Percentiles rank a stretch among this genome's conserved stretches.
Evolutionary conservation across 2,329 filamentous ascomycete species (phyloP).

Genomic region (Exophiala alcalophila): DNA sequence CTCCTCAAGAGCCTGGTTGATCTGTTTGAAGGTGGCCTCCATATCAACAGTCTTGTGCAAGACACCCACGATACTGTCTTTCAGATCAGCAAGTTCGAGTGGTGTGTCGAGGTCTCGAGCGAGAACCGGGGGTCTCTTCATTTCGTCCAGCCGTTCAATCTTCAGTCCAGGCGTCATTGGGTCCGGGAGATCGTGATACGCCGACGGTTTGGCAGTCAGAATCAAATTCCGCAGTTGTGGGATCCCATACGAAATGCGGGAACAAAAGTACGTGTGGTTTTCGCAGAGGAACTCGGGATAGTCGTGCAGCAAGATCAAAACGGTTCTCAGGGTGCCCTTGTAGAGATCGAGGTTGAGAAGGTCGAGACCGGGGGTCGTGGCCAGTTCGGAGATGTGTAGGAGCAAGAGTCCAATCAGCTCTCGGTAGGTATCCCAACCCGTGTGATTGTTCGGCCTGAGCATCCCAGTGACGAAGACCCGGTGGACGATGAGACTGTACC

Average conservation of each 20-base stretch:
- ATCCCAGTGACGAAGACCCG: constrained; percentile 78
- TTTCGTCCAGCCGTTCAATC: constrained; percentile 72
- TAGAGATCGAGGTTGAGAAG: constrained; percentile 78
- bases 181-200: constrained; percentile 68
- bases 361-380: constrained; percentile 69
- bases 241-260: constrained; percentile 77
- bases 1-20: constrained; percentile 40
- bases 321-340: constrained; percentile 74
- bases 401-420: constrained; percentile 71
- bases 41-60: constrained; percentile 40
- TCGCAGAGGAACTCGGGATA: constrained; percentile 90
- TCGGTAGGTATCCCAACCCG: constrained; percentile 73
- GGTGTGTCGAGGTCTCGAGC: constrained; percentile 58
- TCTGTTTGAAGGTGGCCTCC: constrained; percentile 69
- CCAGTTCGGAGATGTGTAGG: constrained; percentile 70
- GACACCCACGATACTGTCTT: constrained; percentile 51
- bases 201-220: constrained; percentile 72
- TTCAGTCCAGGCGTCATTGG: constrained; percentile 71
- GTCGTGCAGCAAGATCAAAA: constrained; percentile 86
- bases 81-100: constrained; percentile 51
- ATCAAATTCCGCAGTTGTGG: constrained; percentile 86
- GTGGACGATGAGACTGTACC: constrained; percentile 80
- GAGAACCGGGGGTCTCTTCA: constrained; percentile 64
- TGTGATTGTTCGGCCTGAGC: constrained; percentile 63
- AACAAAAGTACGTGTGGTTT: constrained; percentile 78